A percentile compares a stretch with the other conserved stretches of the same genome.
phyloP scores from a whole-genome alignment of 169 alveolate species.

The Eimeria sp. region DNA sequence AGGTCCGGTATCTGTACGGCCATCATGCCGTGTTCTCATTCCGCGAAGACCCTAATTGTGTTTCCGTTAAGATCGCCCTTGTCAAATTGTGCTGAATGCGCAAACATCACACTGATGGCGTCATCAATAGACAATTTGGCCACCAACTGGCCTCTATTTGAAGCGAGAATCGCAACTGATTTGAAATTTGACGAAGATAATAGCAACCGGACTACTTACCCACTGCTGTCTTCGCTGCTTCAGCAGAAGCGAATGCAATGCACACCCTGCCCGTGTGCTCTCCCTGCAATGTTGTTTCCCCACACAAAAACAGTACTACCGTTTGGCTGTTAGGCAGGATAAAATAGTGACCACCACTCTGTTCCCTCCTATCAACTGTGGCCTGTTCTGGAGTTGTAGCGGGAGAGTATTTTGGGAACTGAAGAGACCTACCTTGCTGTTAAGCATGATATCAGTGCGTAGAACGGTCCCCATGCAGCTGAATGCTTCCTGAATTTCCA shows the following conservation, averaged over 20 bases:
- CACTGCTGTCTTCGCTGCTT: constrained; percentile 78
- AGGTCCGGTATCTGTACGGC: constrained; percentile 6
- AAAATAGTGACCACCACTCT: neutral
- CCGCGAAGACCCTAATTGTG: constrained; percentile 82
- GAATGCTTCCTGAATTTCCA: constrained; percentile 83
- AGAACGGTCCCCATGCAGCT: constrained; percentile 76
- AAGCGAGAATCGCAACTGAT: constrained; percentile 41
- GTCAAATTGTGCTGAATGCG: constrained; percentile 79
- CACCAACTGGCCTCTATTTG: constrained; percentile 18
- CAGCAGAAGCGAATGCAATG: constrained; percentile 74
- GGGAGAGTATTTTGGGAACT: neutral
- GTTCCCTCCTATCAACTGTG: neutral
- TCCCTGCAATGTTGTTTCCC: constrained; percentile 41
- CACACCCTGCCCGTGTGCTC: constrained; percentile 83
- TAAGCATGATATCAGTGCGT: constrained; percentile 81
- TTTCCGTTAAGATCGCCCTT: constrained; percentile 81
- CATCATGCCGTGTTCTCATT: constrained; percentile 8
- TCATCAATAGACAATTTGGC: constrained; percentile 47
- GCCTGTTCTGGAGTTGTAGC: neutral
- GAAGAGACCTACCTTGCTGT: constrained; percentile 69
- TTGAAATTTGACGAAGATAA: constrained; percentile 22
- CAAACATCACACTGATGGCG: constrained; percentile 25
- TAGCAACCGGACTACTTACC: constrained; percentile 42
- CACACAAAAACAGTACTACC: neutral
- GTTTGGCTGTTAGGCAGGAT: neutral